Base-by-base conservation (phyloP, 257 asterid genomes). In the Ligustrum vulgare region DNA sequence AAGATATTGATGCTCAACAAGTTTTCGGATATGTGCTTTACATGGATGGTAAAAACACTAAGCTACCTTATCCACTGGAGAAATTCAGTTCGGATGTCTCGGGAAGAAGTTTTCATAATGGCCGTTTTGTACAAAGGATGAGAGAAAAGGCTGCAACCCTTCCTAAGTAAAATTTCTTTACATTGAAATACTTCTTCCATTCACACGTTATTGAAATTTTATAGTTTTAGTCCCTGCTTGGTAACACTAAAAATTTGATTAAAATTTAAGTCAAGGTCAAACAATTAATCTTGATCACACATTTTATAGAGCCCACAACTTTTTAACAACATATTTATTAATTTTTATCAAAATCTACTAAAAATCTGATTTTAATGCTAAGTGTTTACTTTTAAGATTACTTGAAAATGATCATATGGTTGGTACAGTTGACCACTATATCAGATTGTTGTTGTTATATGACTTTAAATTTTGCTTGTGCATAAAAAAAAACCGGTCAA, bases 41-140 rank as follows among this genome's bases (percentile, higher is more conserved):
- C 22, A 75, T 69, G 73, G 78, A 60, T 32, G 79, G 78, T 18
- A 78, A 68, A 68, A 18, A 25, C 62, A 23, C 62, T 22, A 73
- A 8, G 35, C 49, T 72, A 11, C 33, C 78, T 12, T 79, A 73
- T 74, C 75, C 72, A 12, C 51, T 79, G 39, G 79, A 79, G 41
- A 74, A 74, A 2, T 73, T 49, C 20, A 22, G 62, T 8, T 25
- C 31, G 2, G 76, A 79, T 69, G 79, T 73, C 22, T 34, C 79
- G 1, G 82, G 79, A 18, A 74, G 82, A 79, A 74, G 76, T 34
- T 79, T 79, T 62, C 82, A 74, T 66, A 63, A 79, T 74, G 82
- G 82, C 8, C 79, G 79, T n/a, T 79, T 79, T 34, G 47, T 79
- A 72, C 82, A 73, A 37, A 68, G 63, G 45, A 66, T 79, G 79